Base-by-base conservation (phyloP, 1,284 basidiomycete genomes). In the Puccinia novopanici region DNA sequence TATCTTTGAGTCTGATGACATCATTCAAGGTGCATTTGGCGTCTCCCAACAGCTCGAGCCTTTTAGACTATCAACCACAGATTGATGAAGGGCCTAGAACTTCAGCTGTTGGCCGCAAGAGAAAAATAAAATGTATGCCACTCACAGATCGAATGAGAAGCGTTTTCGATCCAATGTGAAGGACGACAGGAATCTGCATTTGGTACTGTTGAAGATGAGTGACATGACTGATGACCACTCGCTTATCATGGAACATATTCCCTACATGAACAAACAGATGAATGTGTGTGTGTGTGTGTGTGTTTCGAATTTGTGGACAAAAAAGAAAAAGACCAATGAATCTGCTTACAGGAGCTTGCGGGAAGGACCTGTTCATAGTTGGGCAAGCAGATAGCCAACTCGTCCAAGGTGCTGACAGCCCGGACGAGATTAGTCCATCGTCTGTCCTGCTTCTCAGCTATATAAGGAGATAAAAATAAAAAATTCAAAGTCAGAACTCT, bases 1-100 rank as follows among this genome's bases (percentile, higher is more conserved):
- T 86, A 81, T 94, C 91, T 84, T 92, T 93, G 17, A 84, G 84
- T 68, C 86, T 85, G 19, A 83, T 84, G 42, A 86, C 83, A 37
- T 85, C 85, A 54, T 85, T 85, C 48, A 87, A 65, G 0, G 82
- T 76, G 82, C 84, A 81, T 42, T 79, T 83, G 70, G 83, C 81
- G 72, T 80, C 61, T 63, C 54, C 63, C 22, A 68, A 57, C 37
- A 78, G 30, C 6, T 48, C 59, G 63, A 86, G 82, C 55, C 81
- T 70, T 45, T 83, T 81, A 59, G 77, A 68, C 77, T 80, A 54
- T 30, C 0, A 78, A 34, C 15, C 27, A 15, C 45, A 37, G 17
- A 61, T 15, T 55, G 2, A 78, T 37, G 67, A 1, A 37, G 37
- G 12, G 24, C 19, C n/a, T 54, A 34, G 9, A 30, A 55, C 17